Conservation (phyloP, 2,329 filamentous ascomycete species). For the Zelopaecilomyces penicillatus region DNA sequence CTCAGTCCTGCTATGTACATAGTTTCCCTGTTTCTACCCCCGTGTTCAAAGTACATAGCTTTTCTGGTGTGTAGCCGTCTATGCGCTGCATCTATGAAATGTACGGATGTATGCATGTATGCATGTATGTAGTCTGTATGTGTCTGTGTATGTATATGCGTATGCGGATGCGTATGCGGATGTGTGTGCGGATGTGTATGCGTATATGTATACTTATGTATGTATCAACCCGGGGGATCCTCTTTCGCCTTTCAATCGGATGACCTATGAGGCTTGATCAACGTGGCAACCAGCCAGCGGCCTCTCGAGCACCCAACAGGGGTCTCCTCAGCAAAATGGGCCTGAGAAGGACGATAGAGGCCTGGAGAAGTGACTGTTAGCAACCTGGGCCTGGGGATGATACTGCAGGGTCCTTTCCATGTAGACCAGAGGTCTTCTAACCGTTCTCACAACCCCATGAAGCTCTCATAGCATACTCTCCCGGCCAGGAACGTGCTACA, state of each 20-base stretch:
- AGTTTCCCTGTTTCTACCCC: neutral
- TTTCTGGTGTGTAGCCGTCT: neutral
- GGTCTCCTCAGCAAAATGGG: conserved; percentile 4
- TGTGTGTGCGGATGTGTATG: no score
- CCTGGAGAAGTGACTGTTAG: conserved; percentile 3
- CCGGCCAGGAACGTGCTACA: conserved; percentile 18
- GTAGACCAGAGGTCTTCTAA: neutral
- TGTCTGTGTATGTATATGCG: neutral
- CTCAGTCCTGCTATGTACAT: neutral
- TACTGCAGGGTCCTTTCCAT: conserved; percentile 19
- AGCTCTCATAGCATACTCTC: conserved; percentile 5
- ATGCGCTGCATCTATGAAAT: neutral
- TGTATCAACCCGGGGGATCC: conserved; percentile 4
- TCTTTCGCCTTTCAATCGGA: conserved; percentile 2
- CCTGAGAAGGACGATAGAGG: conserved; percentile 1
- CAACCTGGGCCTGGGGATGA: conserved; percentile 7
- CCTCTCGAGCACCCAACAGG: conserved; percentile 6
- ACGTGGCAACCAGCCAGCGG: conserved; percentile 25
- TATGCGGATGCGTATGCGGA: no score
- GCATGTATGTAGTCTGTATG: neutral
- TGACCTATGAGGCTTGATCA: conserved; percentile 16
- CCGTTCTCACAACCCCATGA: no score
- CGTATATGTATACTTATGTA: neutral
- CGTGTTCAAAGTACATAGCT: neutral
- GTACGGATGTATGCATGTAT: neutral